These are phyloP conservation scores for Aspergillus clavatus DNA, from an alignment of 2,329 filamentous ascomycete species.

Conservation along the genomic window DNA sequence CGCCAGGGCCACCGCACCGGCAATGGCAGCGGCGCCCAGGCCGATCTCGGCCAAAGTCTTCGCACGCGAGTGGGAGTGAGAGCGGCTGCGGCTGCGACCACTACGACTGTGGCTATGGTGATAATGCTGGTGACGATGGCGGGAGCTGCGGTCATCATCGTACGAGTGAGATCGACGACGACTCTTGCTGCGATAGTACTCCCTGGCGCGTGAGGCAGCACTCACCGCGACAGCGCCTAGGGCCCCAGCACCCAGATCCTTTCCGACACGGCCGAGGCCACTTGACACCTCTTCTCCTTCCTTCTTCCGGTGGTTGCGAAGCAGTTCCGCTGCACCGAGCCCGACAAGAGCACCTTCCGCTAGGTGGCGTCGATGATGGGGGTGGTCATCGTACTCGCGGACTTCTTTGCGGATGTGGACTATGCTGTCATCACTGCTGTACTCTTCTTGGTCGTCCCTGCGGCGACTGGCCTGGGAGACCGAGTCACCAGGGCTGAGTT, in stretches of 20 bases:
- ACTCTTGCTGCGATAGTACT: constrained; percentile 46
- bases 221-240: constrained; percentile 59
- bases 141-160: constrained; percentile 36
- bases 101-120: constrained; percentile 24
- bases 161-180: constrained; percentile 39
- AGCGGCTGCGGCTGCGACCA: constrained; percentile 41
- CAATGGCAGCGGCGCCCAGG: constrained; percentile 54
- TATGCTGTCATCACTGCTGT: constrained; percentile 58
- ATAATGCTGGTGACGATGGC: constrained; percentile 31
- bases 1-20: constrained; percentile 56
- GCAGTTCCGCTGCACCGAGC: constrained; percentile 55
- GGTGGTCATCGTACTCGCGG: constrained; percentile 41
- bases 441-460: constrained; percentile 39
- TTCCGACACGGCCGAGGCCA: constrained; percentile 45
- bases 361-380: constrained; percentile 52
- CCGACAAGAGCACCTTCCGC: constrained; percentile 60
- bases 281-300: constrained; percentile 52
- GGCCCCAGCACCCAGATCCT: constrained; percentile 56
- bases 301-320: constrained; percentile 54
- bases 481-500: constrained; percentile 50
- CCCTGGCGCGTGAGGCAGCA: constrained; percentile 49
- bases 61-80: constrained; percentile 45
- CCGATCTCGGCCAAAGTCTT: constrained; percentile 51
- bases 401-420: constrained; percentile 54
- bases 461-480: constrained; percentile 47